phyloP scores from a whole-genome alignment of 352 stramenopile genomes.

The Pythium dissimile region DNA sequence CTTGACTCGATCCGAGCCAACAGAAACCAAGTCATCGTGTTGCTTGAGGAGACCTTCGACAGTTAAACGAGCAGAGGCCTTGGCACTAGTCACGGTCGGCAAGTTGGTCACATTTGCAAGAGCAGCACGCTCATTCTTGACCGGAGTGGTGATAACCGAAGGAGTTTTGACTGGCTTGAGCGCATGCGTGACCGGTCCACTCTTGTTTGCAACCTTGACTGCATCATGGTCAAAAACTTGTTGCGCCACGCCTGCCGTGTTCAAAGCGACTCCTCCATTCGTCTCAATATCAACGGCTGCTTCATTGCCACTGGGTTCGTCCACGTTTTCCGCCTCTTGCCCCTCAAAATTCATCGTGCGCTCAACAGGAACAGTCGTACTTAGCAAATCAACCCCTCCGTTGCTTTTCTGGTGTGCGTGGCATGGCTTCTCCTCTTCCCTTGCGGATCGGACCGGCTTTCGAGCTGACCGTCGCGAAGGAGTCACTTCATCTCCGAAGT shows the following conservation, averaged over 20 bases:
- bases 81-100: not conserved
- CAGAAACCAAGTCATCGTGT: slow-evolving; percentile 37
- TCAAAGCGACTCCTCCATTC: too few species aligned
- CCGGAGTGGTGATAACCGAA: not conserved
- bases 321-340: not conserved
- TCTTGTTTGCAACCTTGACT: too few species aligned
- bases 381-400: too few species aligned
- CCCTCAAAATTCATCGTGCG: slow-evolving; percentile 8
- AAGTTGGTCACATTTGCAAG: slow-evolving; percentile 14
- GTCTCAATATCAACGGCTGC: too few species aligned
- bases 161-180: not conserved
- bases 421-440: too few species aligned
- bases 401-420: too few species aligned
- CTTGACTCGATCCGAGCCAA: slow-evolving; percentile 43
- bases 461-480: not conserved
- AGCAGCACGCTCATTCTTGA: slow-evolving; percentile 6
- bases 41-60: slow-evolving; percentile 46
- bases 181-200: not conserved
- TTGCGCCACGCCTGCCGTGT: too few species aligned
- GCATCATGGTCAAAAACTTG: too few species aligned
- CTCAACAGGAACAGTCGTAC: not conserved
- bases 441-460: not conserved
- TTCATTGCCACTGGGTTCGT: not conserved
- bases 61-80: not conserved
- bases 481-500: slow-evolving; percentile 3